Percentiles rank a stretch among this genome's conserved stretches.
Conservation (phyloP, 768 basidiomycete genomes). For the Trametes cingulata region DNA sequence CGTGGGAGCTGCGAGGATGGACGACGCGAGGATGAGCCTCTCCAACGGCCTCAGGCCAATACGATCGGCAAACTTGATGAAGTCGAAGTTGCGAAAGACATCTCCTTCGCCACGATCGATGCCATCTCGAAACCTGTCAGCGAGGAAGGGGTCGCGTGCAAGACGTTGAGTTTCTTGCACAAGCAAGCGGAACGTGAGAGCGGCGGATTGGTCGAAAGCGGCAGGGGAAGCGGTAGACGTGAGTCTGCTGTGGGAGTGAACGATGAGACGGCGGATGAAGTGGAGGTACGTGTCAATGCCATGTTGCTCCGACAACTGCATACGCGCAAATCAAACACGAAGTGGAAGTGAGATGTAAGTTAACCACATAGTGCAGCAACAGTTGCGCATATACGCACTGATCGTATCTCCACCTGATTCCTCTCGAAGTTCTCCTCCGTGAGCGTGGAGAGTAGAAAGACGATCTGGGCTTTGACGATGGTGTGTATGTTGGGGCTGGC, state of each 20-base stretch:
- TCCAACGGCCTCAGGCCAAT: conserved; percentile 80
- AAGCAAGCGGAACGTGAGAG: conserved; percentile 81
- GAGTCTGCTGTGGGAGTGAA: conserved; percentile 78
- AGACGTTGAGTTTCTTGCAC: conserved; percentile 88
- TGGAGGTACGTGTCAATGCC: conserved; percentile 96
- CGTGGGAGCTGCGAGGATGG: conserved; percentile 67
- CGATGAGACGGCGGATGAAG: conserved; percentile 94
- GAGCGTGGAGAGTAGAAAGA: conserved; percentile 93
- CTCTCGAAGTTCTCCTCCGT: conserved; percentile 97
- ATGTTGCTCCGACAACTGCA: conserved; percentile 93
- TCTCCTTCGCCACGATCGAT: conserved; percentile 88
- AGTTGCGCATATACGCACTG: conserved; percentile 54
- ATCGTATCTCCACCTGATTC: conserved; percentile 92
- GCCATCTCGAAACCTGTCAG: conserved; percentile 88
- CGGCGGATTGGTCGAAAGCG: conserved; percentile 71
- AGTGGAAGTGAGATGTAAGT: neutral
- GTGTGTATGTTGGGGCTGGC: conserved; percentile 84
- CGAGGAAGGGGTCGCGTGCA: conserved; percentile 86
- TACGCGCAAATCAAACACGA: conserved; percentile 1
- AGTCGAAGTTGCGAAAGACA: conserved; percentile 79
- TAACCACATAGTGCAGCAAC: neutral
- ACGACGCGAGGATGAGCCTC: conserved; percentile 72
- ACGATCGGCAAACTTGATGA: conserved; percentile 80
- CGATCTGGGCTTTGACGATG: conserved; percentile 96
- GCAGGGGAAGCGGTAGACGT: conserved; percentile 58